These are phyloP conservation scores for Lentinula edodes DNA, from an alignment of 768 basidiomycete species.

Conservation along the genomic window DNA sequence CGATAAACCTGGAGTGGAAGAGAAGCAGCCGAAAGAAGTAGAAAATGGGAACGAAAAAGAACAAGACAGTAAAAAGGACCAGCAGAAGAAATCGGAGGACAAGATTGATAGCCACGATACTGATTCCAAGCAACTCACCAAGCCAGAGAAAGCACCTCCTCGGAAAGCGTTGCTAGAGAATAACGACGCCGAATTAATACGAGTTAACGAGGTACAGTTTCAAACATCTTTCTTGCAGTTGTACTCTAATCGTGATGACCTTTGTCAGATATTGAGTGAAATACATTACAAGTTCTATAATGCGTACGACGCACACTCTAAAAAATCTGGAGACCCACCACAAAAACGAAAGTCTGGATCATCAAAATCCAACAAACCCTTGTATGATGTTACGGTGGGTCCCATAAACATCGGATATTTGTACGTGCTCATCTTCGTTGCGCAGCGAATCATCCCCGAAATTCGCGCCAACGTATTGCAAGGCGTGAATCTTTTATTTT, in stretches of 20 bases:
- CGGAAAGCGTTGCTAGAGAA: conserved; percentile 82
- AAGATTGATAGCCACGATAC: neutral
- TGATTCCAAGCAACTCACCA: conserved; percentile 11
- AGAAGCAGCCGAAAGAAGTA: neutral
- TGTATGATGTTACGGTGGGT: conserved; percentile 77
- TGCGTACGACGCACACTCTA: conserved; percentile 47
- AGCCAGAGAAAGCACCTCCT: conserved; percentile 35
- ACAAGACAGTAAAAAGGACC: conserved; percentile 1
- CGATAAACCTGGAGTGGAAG: neutral
- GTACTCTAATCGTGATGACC: neutral
- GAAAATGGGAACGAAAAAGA: neutral
- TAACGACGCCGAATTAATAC: conserved; percentile 75
- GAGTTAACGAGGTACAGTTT: conserved; percentile 64
- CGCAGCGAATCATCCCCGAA: conserved; percentile 77
- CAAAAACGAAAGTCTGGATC: conserved; percentile 20
- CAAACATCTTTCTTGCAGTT: neutral
- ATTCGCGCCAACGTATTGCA: conserved; percentile 73
- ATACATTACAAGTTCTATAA: conserved; percentile 76
- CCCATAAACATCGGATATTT: neutral
- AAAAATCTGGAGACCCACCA: conserved; percentile 22
- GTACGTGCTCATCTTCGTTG: neutral
- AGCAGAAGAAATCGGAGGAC: neutral
- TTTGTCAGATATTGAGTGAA: conserved; percentile 67
- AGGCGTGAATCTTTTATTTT: conserved; percentile 83
- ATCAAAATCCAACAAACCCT: conserved; percentile 24